A percentile compares a stretch with the other conserved stretches of the same genome.
phyloP scores from a whole-genome alignment of 176 grass and related monocot genomes.

The Oryza australiensis region DNA sequence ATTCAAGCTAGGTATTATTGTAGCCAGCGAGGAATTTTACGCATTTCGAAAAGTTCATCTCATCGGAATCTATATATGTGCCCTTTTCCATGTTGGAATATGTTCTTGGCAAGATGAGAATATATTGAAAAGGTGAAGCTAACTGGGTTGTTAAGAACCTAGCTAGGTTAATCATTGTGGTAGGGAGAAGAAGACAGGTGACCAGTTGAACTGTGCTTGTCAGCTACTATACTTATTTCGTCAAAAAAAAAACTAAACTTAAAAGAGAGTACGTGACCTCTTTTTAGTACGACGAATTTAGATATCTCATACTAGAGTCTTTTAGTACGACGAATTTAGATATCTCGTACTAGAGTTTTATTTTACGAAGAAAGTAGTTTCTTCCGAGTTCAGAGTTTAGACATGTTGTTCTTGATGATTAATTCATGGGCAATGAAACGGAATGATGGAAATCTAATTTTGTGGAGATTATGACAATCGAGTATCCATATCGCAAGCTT shows the following conservation, averaged over 20 bases:
- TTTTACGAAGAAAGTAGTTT: too few relatives aligned
- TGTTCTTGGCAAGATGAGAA: constrained; percentile 14
- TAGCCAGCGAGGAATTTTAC: background rate
- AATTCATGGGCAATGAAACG: background rate
- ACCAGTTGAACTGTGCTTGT: background rate
- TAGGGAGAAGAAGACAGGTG: background rate
- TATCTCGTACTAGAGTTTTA: too few relatives aligned
- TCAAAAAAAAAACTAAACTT: too few relatives aligned
- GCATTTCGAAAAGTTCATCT: constrained; percentile 15
- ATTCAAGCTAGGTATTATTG: background rate
- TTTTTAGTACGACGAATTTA: too few relatives aligned
- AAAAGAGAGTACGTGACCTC: too few relatives aligned
- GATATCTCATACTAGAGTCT: too few relatives aligned
- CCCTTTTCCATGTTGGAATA: constrained; percentile 19
- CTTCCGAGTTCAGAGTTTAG: background rate
- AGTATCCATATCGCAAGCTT: too few relatives aligned
- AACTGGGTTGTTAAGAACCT: background rate
- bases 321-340: too few relatives aligned
- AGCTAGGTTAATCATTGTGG: background rate
- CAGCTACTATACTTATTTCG: too few relatives aligned
- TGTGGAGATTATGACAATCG: too few relatives aligned
- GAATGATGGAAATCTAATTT: background rate
- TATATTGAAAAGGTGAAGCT: background rate
- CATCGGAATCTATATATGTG: background rate
- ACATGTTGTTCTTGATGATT: background rate